phyloP scores from a whole-genome alignment of 2,329 filamentous ascomycete species.

The Aspergillus sergii region DNA sequence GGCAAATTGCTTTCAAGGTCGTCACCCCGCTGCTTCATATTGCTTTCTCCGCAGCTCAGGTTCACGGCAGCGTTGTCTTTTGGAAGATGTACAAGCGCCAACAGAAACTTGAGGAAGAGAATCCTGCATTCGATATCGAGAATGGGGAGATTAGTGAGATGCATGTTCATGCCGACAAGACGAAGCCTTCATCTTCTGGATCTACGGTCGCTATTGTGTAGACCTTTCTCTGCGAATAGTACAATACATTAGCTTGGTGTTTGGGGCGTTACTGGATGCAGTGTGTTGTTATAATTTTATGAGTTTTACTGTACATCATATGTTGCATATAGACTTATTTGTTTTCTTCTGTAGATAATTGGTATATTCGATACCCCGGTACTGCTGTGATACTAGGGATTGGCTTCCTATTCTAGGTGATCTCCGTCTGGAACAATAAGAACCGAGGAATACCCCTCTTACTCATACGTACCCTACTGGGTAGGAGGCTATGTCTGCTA shows the following conservation, averaged over 20 bases:
- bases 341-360: neutral
- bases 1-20: slow-evolving; percentile 49
- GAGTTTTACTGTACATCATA: neutral
- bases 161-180: neutral
- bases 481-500: too few relatives aligned
- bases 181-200: neutral
- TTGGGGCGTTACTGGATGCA: neutral
- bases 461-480: too few relatives aligned
- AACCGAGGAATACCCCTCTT: too few relatives aligned
- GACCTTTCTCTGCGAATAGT: neutral
- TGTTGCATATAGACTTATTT: neutral
- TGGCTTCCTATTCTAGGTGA: too few relatives aligned
- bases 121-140: neutral
- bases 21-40: slow-evolving; percentile 47
- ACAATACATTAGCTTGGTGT: neutral
- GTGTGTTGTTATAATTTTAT: neutral
- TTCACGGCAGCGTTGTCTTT: slow-evolving; percentile 48
- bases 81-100: slow-evolving; percentile 40
- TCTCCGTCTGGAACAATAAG: too few relatives aligned
- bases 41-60: slow-evolving; percentile 46
- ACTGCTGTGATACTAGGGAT: neutral
- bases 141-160: neutral
- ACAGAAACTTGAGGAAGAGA: slow-evolving; percentile 4
- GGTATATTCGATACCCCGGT: neutral
- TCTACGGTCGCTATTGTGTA: neutral